Conservation (phyloP, 208 protist genomes). For the Leishmania arabica region DNA sequence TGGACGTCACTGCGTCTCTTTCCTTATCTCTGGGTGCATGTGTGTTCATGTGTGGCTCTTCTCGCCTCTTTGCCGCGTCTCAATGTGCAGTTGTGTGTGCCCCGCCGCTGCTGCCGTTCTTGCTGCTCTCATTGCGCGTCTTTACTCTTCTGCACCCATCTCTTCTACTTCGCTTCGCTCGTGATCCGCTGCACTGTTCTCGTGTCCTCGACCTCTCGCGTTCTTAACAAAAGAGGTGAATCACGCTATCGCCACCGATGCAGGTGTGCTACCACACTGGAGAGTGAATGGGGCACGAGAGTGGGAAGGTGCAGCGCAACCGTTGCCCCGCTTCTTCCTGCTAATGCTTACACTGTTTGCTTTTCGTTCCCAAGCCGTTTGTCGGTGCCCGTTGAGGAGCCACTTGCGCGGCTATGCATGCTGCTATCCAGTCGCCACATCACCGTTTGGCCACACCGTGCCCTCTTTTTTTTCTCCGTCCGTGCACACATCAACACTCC, state of each 20-base stretch:
- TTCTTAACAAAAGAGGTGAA: background rate
- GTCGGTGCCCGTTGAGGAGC: background rate
- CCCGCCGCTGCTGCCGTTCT: background rate
- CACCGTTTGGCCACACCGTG: background rate
- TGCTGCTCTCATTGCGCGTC: background rate
- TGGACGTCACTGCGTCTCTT: background rate
- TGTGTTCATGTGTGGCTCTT: background rate
- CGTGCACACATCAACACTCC: background rate
- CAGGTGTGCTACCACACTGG: background rate
- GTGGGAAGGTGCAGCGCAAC: background rate
- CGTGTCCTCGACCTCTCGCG: background rate
- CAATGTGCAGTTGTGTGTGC: background rate
- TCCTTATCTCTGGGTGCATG: conserved; percentile 6
- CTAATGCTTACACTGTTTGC: background rate
- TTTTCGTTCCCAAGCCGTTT: conserved; percentile 18
- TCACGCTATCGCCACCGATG: background rate
- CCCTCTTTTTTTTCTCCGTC: background rate
- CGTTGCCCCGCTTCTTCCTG: conserved; percentile 4
- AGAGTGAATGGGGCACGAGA: background rate
- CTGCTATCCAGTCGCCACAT: background rate
- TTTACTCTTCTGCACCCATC: background rate
- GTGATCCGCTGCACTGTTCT: background rate
- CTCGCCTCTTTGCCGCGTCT: background rate
- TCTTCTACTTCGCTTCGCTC: background rate
- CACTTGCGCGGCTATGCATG: background rate